Evolutionary conservation across 371 early-diverging fungal species (phyloP), one percentile per base, ranked within the genome.

Genomic region (Actinomucor elegans): DNA sequence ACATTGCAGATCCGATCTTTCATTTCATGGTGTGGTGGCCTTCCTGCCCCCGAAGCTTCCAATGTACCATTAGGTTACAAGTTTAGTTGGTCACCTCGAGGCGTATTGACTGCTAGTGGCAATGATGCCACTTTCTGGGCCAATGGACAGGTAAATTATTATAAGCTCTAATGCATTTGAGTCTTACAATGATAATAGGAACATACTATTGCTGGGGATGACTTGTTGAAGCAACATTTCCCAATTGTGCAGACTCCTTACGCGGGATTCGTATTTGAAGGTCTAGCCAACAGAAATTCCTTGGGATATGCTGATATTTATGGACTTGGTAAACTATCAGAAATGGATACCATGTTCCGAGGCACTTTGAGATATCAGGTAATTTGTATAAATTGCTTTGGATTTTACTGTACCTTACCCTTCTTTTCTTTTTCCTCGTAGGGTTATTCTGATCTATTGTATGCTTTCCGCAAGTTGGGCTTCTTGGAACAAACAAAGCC

Each of bases 31-130:
- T 94, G 94, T 60, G 94, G 94, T 41, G 94, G 95, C 12, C 71
- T 94, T 11, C 95, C 95, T 7, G 91, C 94, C 4, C 95, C 95
- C 18, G 94, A 93, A 63, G 85, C 82, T 11, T 90, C 90, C 29
- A 84, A 90, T 66, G 90, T 88, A 26, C 95, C 95, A 12, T 67
- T 94, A 38, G 90, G 91, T 8, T 94, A 94, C 81, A 94, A 94
- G 62, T 94, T 94, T 71, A 84, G 85, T 36, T 94, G 95, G 95
- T 87, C 88, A 1, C 87, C 91, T 26, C 80, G 92, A 34, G 94
- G 93, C 38, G 94, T 92, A 6, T 69, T 94, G 37, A 85, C 91
- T 2, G 95, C 95, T 32, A 80, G 89, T 26, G 66, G 86, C 28
- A 94, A 94, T 61, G 86, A 85, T 47, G 95, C 95, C 44, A 87